A percentile compares a stretch with the other conserved stretches of the same genome.
Evolutionary conservation across 352 stramenopile species (phyloP).

Genomic region (Pythium volutum): DNA sequence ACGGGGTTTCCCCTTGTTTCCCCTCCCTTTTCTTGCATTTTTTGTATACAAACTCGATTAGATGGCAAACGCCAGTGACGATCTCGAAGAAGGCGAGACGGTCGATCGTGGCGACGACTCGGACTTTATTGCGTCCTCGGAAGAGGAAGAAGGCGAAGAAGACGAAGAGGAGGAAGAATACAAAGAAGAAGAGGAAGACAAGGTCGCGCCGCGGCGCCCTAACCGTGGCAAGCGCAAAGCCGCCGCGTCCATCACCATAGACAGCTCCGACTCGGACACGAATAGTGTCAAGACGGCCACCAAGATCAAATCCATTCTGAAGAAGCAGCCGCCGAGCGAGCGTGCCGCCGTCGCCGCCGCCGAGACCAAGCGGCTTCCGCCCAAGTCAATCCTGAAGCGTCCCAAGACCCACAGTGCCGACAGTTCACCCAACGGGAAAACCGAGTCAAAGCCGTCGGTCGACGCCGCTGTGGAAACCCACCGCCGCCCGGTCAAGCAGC

Average conservation of each 20-base stretch:
- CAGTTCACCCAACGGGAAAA: constrained; percentile 7
- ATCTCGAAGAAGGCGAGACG: constrained; percentile 23
- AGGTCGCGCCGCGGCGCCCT: background rate
- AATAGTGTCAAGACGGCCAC: constrained; percentile 11
- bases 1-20: background rate
- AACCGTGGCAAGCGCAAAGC: constrained; percentile 40
- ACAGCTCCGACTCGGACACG: constrained; percentile 52
- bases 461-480: constrained; percentile 46
- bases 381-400: constrained; percentile 44
- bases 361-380: constrained; percentile 15
- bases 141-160: constrained; percentile 32
- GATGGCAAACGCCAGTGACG: constrained; percentile 17
- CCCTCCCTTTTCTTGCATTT: background rate
- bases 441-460: constrained; percentile 5
- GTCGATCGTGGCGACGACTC: constrained; percentile 35
- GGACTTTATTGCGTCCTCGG: constrained; percentile 28
- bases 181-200: constrained; percentile 23
- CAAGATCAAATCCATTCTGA: constrained; percentile 10
- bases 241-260: constrained; percentile 25
- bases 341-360: too few species aligned
- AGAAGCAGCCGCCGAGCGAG: constrained; percentile 1
- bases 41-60: background rate
- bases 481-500: constrained; percentile 66
- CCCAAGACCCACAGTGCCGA: constrained; percentile 22
- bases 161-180: constrained; percentile 33